Conservation (phyloP, 495 filamentous ascomycete genomes). For the Penicillium nucicola region DNA sequence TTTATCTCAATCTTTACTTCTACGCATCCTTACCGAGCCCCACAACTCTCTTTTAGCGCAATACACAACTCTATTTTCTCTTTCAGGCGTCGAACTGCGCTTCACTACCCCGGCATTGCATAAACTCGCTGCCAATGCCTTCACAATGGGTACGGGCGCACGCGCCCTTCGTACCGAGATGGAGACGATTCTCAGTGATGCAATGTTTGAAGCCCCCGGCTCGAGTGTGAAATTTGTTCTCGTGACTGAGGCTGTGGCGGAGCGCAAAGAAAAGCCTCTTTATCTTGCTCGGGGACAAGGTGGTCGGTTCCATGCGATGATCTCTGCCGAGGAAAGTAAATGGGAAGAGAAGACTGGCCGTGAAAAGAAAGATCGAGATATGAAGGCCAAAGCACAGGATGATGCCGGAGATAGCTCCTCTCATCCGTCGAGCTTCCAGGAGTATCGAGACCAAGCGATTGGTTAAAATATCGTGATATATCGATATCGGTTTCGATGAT, state of each 20-base stretch:
- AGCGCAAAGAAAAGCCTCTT: conserved; percentile 56
- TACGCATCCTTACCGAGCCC: conserved; percentile 88
- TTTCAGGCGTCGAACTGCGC: conserved; percentile 76
- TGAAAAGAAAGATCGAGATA: conserved; percentile 31
- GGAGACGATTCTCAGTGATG: conserved; percentile 79
- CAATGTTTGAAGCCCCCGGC: conserved; percentile 88
- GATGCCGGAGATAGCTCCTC: conserved; percentile 21
- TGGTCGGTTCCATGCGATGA: conserved; percentile 54
- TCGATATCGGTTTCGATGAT: background rate
- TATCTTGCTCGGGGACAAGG: conserved; percentile 62
- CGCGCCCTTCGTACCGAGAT: conserved; percentile 84
- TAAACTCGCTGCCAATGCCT: conserved; percentile 72
- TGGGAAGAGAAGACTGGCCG: conserved; percentile 50
- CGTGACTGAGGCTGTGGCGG: conserved; percentile 71
- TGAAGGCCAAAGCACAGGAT: conserved; percentile 21
- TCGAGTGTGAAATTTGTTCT: conserved; percentile 67
- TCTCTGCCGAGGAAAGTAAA: conserved; percentile 60
- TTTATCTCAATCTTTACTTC: conserved; percentile 72
- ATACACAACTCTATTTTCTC: conserved; percentile 79
- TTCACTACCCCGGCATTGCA: conserved; percentile 78
- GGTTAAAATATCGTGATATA: conserved; percentile 10
- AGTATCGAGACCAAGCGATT: conserved; percentile 47
- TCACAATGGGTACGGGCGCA: conserved; percentile 79
- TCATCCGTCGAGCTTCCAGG: conserved; percentile 46
- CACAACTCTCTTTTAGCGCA: conserved; percentile 82